Percentiles rank a stretch among this genome's conserved stretches.
phyloP scores from a whole-genome alignment of 306 rosid genomes.

The Boehmeria nivea region DNA sequence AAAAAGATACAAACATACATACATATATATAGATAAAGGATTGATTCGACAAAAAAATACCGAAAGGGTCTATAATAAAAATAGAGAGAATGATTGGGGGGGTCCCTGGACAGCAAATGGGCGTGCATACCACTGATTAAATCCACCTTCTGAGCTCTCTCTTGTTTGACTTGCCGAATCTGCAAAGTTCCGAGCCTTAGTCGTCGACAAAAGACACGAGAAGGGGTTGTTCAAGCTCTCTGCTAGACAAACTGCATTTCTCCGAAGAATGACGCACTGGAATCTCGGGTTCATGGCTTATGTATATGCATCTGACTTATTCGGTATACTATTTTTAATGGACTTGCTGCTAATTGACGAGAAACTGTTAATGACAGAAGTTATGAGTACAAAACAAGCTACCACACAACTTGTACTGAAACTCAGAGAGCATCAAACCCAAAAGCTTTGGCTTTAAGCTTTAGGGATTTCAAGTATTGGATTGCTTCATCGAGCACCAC shows the following conservation, averaged over 20 bases:
- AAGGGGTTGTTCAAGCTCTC: conserved; percentile 14
- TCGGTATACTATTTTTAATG: conserved; percentile 21
- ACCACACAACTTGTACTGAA: neutral
- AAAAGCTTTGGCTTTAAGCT: conserved; percentile 51
- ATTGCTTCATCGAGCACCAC: conserved; percentile 85
- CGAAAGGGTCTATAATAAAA: conserved; percentile 24
- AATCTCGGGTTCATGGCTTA: conserved; percentile 5
- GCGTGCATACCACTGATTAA: conserved; percentile 44
- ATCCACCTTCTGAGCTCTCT: conserved; percentile 41
- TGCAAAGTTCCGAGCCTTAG: conserved; percentile 24
- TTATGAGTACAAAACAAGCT: conserved; percentile 11
- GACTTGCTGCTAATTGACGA: conserved; percentile 7
- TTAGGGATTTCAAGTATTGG: conserved; percentile 60
- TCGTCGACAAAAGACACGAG: conserved; percentile 21
- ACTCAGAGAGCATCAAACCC: conserved; percentile 48
- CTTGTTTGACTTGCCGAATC: conserved; percentile 14
- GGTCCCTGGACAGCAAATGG: conserved; percentile 47
- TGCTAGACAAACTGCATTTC: conserved; percentile 2
- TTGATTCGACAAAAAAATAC: conserved; percentile 42
- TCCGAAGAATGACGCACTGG: conserved; percentile 10
- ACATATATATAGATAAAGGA: conserved; percentile 4
- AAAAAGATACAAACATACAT: neutral
- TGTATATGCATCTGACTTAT: conserved; percentile 31
- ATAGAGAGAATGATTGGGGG: conserved; percentile 29
- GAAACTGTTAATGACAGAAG: conserved; percentile 10